Conservation (phyloP, 768 basidiomycete species). For the Podaxis mareebaensis region DNA sequence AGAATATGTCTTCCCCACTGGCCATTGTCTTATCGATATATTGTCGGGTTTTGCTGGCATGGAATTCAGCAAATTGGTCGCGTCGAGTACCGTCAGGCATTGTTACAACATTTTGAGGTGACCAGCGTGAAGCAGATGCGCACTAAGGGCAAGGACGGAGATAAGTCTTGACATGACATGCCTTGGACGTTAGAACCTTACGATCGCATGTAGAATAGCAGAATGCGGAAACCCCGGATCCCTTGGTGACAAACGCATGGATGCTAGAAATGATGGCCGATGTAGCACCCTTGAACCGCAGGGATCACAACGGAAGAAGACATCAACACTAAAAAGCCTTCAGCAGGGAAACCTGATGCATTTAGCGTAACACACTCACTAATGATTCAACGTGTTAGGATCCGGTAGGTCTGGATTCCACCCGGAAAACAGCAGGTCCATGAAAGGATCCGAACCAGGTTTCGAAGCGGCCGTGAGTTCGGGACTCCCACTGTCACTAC, state of each 20-base stretch:
- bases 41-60: slow-evolving; percentile 82
- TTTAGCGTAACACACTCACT: slow-evolving; percentile 47
- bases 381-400: slow-evolving; percentile 70
- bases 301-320: slow-evolving; percentile 88
- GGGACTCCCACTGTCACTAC: slow-evolving; percentile 51
- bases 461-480: slow-evolving; percentile 43
- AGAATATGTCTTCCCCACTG: slow-evolving; percentile 85
- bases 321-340: slow-evolving; percentile 60
- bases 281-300: slow-evolving; percentile 86
- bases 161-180: slow-evolving; percentile 20
- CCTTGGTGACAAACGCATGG: slow-evolving; percentile 77
- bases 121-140: slow-evolving; percentile 82
- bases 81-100: slow-evolving; percentile 74
- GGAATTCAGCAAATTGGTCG: slow-evolving; percentile 87
- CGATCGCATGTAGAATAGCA: slow-evolving; percentile 89
- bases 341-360: slow-evolving; percentile 5
- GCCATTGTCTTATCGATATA: slow-evolving; percentile 90
- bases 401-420: slow-evolving; percentile 88
- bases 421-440: slow-evolving; percentile 71
- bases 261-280: slow-evolving; percentile 74
- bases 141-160: slow-evolving; percentile 47
- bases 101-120: slow-evolving; percentile 64
- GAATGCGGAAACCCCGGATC: slow-evolving; percentile 88
- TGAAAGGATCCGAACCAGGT: slow-evolving; percentile 50
- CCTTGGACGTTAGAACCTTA: slow-evolving; percentile 34